These are phyloP conservation scores for Hyphodiscus sp. DNA, from an alignment of 2,329 filamentous ascomycete species.

Conservation along the genomic window DNA sequence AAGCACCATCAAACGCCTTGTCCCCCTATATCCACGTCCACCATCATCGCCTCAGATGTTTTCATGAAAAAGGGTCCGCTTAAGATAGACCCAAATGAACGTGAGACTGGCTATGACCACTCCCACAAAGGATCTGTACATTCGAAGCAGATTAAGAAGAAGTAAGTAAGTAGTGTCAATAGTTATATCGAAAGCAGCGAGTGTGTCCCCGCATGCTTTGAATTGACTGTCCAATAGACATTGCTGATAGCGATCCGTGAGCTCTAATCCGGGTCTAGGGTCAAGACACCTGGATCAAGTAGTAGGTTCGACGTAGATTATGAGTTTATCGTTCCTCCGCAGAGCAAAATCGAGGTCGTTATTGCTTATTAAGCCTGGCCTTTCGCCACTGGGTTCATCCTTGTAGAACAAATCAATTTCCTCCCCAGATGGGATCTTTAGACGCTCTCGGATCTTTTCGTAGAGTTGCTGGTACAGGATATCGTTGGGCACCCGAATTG, in stretches of 20 bases:
- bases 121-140: slow-evolving; percentile 21
- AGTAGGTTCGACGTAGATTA: slow-evolving; percentile 58
- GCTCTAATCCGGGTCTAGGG: background rate
- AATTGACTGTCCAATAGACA: slow-evolving; percentile 6
- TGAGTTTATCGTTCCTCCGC: slow-evolving; percentile 78
- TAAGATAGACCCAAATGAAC: slow-evolving; percentile 19
- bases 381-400: slow-evolving; percentile 65
- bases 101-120: slow-evolving; percentile 23
- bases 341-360: slow-evolving; percentile 76
- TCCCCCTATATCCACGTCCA: slow-evolving; percentile 16
- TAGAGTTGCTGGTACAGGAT: slow-evolving; percentile 72
- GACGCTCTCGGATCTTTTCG: slow-evolving; percentile 76
- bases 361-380: slow-evolving; percentile 69
- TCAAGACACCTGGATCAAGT: slow-evolving; percentile 10
- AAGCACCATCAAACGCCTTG: slow-evolving; percentile 18
- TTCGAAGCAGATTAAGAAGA: slow-evolving; percentile 28
- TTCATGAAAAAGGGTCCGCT: slow-evolving; percentile 14
- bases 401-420: slow-evolving; percentile 77
- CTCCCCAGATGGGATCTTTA: slow-evolving; percentile 65
- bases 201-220: slow-evolving; percentile 1
- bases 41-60: slow-evolving; percentile 9
- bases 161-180: slow-evolving; percentile 17
- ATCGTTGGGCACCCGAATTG: slow-evolving; percentile 79
- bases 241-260: slow-evolving; percentile 8
- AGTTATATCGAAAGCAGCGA: slow-evolving; percentile 6